Base-by-base conservation (phyloP, 805 yeast genomes). In the Saccharomyces paradoxus region DNA sequence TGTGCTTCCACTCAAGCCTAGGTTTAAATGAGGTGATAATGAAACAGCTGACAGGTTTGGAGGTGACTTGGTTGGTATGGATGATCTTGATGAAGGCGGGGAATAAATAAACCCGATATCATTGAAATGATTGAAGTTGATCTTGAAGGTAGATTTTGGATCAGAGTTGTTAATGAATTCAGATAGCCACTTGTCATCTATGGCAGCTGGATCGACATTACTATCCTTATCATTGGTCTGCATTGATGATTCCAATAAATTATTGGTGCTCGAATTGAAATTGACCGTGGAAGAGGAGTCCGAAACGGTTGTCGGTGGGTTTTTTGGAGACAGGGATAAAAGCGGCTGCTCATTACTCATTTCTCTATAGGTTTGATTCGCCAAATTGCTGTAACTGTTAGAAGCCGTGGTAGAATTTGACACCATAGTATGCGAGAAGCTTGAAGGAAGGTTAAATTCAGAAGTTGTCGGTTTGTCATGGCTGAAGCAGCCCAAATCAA, bases 41-140 rank as follows among this genome's bases (percentile, higher is more conserved):
- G 44, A n/a, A 3, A 13, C 13, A 37, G 17, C 24, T 7, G 44
- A 17, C 22, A 17, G 22, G 12, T 37, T 37, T 17, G 44, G 44
- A 21, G 22, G 44, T 17, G 44, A 37, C 17, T 37, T 37, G 44
- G 8, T 37, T 37, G 44, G 44, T 37, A 37, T 37, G 8, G 44
- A 37, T 17, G 44, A 37, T 8, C 44, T 37, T 37, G 44, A 37
- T 8, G 44, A 37, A 9, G 44, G 44, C 13, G 44, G 44, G 17
- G 53, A 48, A 46, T 59, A 58, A 22, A 62, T 58, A 54, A 84
- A 83, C 0, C 90, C 90, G 53, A 85, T 79, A 53, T 79, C 80
- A 57, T 83, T 76, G 50, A 77, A 67, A 60, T 81, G 56, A 76
- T 76, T 41, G 72, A 77, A 37, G 62, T 68, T 50, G 74, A 84